phyloP scores from a whole-genome alignment of 2,329 filamentous ascomycete genomes.

The Hypoxylon rubiginosum region DNA sequence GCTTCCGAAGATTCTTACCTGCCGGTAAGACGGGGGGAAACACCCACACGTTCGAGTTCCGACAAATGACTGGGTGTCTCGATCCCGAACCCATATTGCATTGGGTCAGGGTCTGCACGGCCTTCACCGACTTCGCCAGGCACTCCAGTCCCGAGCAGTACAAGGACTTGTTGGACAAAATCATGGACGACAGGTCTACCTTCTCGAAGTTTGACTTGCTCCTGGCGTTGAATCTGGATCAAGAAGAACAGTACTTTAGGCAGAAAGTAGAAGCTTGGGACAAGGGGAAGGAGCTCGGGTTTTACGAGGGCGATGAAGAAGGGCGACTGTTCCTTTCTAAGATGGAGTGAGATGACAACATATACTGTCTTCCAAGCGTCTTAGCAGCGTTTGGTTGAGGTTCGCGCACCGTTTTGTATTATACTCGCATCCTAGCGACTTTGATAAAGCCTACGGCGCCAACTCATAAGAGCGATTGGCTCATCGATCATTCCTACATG shows the following conservation, averaged over 20 bases:
- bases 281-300: neutral
- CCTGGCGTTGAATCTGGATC: slow-evolving; percentile 13
- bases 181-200: neutral
- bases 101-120: slow-evolving; percentile 43
- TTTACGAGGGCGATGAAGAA: slow-evolving; percentile 18
- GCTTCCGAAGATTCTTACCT: slow-evolving; percentile 42
- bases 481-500: no score
- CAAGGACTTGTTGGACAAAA: slow-evolving; percentile 18
- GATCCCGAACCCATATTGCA: slow-evolving; percentile 42
- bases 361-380: neutral
- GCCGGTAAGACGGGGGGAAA: slow-evolving; percentile 40
- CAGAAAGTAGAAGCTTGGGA: slow-evolving; percentile 13
- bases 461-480: no score
- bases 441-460: neutral
- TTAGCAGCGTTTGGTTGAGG: neutral
- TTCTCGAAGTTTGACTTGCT: slow-evolving; percentile 32
- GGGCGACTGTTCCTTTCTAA: slow-evolving; percentile 14
- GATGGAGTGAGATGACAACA: slow-evolving; percentile 2
- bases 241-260: slow-evolving; percentile 29
- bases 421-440: neutral
- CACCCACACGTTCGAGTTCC: slow-evolving; percentile 47
- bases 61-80: slow-evolving; percentile 46
- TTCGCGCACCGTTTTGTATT: neutral
- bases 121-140: slow-evolving; percentile 42
- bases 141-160: slow-evolving; percentile 20